Base-by-base conservation (phyloP, 441 rosid species). In the Erodium moschatum region DNA sequence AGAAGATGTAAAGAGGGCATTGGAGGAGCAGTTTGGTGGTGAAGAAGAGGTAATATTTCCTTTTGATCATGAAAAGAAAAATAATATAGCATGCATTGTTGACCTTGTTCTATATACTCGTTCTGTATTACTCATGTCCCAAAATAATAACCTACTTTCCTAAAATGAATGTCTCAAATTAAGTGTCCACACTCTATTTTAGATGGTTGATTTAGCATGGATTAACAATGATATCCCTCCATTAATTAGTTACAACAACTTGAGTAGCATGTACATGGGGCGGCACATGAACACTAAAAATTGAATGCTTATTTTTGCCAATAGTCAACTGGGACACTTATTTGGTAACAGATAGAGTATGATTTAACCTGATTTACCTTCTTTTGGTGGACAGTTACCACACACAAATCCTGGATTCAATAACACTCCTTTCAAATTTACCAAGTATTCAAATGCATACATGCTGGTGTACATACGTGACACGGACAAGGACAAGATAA, bases 381-480 rank as follows among this genome's bases (percentile, higher is more conserved):
- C 67, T 60, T 11, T 69, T 40, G 61, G 71, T 54, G 46, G 33
- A 72, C 84, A 94, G 97, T 83, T 91, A 72, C 96, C 87, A 3
- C 98, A 85, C 79, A 86, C 88, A 66, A 91, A 87, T 80, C 97
- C 96, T 38, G 97, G 94, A 72, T 94, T 91, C 77, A 89, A 94
- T 73, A 91, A 85, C 76, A 79, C 90, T 21, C 92, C 94, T 48
- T 89, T 93, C 70, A 93, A 91, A 65, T 91, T 93, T 84, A 91
- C 98, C 48, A 92, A 92, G 77, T 88, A 84, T 79, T 90, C 97
- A 13, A 92, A 92, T 78, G 97, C 98, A 3, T 94, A 94, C 82
- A 94, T 94, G 98, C 97, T 91, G 74, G 98, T 94, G 67, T 94
- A 94, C 72, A 86, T 91, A 70, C 97, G 97, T 71, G 97, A 94